phyloP scores from a whole-genome alignment of 2,329 filamentous ascomycete species.

The Stemphylium beticola region DNA sequence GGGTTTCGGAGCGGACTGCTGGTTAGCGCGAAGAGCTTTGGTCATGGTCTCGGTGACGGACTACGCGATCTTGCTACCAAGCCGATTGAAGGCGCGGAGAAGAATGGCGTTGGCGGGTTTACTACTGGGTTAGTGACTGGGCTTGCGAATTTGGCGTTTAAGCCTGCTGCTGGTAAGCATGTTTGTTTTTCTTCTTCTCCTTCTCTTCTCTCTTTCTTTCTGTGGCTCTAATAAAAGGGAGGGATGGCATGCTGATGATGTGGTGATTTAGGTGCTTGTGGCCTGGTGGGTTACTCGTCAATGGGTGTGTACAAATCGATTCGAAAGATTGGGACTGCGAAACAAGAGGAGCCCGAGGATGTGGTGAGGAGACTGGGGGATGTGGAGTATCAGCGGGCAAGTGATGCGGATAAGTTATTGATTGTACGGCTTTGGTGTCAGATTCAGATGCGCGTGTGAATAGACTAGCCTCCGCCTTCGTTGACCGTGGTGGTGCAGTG shows the following conservation, averaged over 20 bases:
- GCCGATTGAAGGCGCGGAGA: constrained; percentile 69
- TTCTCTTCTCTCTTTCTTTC: neutral
- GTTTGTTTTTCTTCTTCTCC: no score
- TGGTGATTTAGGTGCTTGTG: constrained; percentile 56
- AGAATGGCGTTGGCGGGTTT: constrained; percentile 68
- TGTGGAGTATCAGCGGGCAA: constrained; percentile 22
- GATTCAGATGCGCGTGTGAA: constrained; percentile 25
- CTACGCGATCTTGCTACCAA: constrained; percentile 80
- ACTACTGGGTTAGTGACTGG: constrained; percentile 82
- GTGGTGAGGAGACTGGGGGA: constrained; percentile 23
- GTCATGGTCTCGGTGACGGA: constrained; percentile 77
- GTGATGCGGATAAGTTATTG: constrained; percentile 24
- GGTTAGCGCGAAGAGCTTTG: constrained; percentile 78
- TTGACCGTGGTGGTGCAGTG: neutral
- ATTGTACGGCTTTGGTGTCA: constrained; percentile 33
- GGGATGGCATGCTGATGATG: neutral
- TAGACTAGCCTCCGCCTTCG: neutral
- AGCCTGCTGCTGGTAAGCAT: constrained; percentile 68
- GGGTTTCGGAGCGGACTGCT: constrained; percentile 74
- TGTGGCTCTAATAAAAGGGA: neutral
- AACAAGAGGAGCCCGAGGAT: constrained; percentile 18
- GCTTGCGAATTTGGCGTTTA: constrained; percentile 67
- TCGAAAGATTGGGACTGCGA: constrained; percentile 24
- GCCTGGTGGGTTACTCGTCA: constrained; percentile 65
- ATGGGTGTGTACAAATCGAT: constrained; percentile 67